A percentile compares a stretch with the other conserved stretches of the same genome.
Conservation (phyloP, 257 asterid species). For the Ehretia macrophylla region DNA sequence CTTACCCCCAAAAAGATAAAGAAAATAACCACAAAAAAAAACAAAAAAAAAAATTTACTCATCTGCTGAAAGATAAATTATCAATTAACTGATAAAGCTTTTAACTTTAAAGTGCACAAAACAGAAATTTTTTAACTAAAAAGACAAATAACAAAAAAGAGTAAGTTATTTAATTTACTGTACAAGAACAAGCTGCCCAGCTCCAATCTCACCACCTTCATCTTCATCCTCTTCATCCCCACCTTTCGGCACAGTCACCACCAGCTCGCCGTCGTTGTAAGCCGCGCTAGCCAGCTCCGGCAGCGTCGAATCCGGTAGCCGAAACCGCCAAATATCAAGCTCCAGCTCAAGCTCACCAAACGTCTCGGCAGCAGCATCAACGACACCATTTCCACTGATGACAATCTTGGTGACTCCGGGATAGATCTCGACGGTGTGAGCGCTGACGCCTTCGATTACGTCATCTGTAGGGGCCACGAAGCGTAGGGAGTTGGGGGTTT, state of each 20-base stretch:
- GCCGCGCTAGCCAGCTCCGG: constrained; percentile 66
- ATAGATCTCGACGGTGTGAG: constrained; percentile 65
- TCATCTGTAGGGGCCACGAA: constrained; percentile 59
- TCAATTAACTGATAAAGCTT: not conserved
- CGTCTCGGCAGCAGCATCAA: constrained; percentile 30
- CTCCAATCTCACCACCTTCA: constrained; percentile 36
- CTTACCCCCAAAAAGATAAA: not conserved
- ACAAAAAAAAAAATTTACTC: not conserved
- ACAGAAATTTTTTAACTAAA: not conserved
- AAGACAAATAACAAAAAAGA: not conserved
- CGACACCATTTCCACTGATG: constrained; percentile 36
- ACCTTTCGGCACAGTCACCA: constrained; percentile 72
- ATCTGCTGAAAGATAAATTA: not conserved
- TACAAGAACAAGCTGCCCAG: constrained; percentile 59
- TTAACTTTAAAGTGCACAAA: not conserved
- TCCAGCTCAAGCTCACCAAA: constrained; percentile 48
- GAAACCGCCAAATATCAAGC: constrained; percentile 76
- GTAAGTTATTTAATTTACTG: constrained; percentile 34
- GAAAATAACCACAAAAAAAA: not conserved
- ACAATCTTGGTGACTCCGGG: constrained; percentile 78
- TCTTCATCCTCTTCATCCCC: constrained; percentile 26
- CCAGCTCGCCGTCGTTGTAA: constrained; percentile 61
- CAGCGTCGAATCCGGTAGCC: constrained; percentile 57
- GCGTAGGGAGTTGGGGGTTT: constrained; percentile 46
- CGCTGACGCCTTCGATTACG: constrained; percentile 41